Evolutionary conservation across 116 monocot genomes (phyloP).

Genomic region (Iris pallida): DNA sequence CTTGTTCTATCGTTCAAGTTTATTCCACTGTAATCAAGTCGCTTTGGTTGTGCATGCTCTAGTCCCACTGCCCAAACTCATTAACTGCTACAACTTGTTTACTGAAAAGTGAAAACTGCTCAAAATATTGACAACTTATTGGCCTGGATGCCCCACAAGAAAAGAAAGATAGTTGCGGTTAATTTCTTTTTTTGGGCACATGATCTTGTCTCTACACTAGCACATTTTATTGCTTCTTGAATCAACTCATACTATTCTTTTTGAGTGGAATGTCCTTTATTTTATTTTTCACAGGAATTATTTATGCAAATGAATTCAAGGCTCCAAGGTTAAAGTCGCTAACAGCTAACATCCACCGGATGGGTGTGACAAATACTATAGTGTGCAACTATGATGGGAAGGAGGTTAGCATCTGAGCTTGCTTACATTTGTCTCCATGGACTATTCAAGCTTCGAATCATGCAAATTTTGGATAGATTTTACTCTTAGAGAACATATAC

Average conservation of each 20-base stretch:
- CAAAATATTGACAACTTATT: too few relatives aligned
- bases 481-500: too few relatives aligned
- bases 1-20: too few relatives aligned
- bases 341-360: conserved; percentile 74
- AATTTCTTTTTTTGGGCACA: background rate
- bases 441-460: too few relatives aligned
- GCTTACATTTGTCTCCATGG: background rate
- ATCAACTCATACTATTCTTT: background rate
- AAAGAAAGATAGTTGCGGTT: too few relatives aligned
- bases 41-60: too few relatives aligned
- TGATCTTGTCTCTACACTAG: background rate
- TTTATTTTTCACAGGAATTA: conserved; percentile 47
- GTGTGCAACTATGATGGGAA: conserved; percentile 95
- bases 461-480: too few relatives aligned
- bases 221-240: background rate
- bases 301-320: conserved; percentile 92
- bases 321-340: conserved; percentile 72
- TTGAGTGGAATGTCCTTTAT: background rate
- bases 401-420: conserved; percentile 47
- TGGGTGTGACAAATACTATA: conserved; percentile 86
- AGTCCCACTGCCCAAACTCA: too few relatives aligned
- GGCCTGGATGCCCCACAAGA: too few relatives aligned
- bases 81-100: too few relatives aligned
- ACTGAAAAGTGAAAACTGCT: too few relatives aligned
- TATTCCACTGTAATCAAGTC: too few relatives aligned